Evolutionary conservation across 768 basidiomycete species (phyloP).

Genomic region (Hericium rajendrae): DNA sequence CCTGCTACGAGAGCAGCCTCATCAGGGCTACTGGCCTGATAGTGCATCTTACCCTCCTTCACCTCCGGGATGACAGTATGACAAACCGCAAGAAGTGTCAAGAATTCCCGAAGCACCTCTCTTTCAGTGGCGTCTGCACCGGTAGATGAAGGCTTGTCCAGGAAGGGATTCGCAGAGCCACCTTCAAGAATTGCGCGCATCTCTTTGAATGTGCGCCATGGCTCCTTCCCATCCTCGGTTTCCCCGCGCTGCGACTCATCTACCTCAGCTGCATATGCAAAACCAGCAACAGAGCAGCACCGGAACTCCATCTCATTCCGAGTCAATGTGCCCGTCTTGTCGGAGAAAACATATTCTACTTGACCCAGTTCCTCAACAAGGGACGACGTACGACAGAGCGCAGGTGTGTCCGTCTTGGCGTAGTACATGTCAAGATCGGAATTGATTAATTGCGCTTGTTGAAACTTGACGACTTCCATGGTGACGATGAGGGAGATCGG

Average conservation of each 20-base stretch:
- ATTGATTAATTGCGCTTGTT: conserved; percentile 96
- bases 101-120: conserved; percentile 23
- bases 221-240: conserved; percentile 42
- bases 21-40: conserved; percentile 95
- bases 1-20: conserved; percentile 94
- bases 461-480: conserved; percentile 98
- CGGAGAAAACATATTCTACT: conserved; percentile 93
- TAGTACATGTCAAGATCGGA: conserved; percentile 99
- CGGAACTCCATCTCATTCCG: conserved; percentile 98
- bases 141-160: conserved; percentile 26
- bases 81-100: conserved; percentile 69
- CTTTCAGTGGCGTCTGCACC: conserved; percentile 24
- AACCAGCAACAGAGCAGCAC: conserved; percentile 80
- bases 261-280: conserved; percentile 83
- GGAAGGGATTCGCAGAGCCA: conserved; percentile 38
- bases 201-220: conserved; percentile 76
- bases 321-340: conserved; percentile 92
- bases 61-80: conserved; percentile 97
- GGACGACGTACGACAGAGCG: conserved; percentile 94
- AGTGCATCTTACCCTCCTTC: conserved; percentile 80
- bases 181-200: conserved; percentile 48
- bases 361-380: conserved; percentile 98
- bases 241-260: conserved; percentile 71
- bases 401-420: conserved; percentile 88
- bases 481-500: conserved; percentile 99